A percentile compares a stretch with the other conserved stretches of the same genome.
These are phyloP conservation scores for Zasmidium cellare DNA, from an alignment of 2,329 filamentous ascomycete genomes.

Conservation along the genomic window DNA sequence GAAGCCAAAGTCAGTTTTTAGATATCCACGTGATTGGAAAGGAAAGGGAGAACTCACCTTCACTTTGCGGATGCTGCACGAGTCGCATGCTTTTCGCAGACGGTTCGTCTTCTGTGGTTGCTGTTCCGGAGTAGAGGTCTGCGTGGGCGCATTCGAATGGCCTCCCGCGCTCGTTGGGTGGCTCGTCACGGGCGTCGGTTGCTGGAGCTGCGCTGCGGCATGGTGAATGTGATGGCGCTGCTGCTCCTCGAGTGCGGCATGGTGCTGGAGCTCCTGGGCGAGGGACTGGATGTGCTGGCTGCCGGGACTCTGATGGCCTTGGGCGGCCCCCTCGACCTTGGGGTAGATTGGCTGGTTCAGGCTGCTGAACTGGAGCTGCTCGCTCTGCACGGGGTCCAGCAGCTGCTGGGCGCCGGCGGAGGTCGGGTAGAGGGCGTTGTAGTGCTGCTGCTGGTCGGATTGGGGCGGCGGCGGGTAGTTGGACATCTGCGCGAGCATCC, in stretches of 20 bases:
- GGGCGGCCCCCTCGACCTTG: constrained; percentile 33
- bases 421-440: constrained; percentile 35
- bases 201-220: constrained; percentile 30
- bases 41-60: constrained; percentile 30
- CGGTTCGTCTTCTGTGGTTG: constrained; percentile 37
- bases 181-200: constrained; percentile 25
- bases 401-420: constrained; percentile 32
- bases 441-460: constrained; percentile 37
- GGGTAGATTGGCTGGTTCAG: constrained; percentile 37
- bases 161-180: constrained; percentile 25
- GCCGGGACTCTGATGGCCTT: constrained; percentile 24
- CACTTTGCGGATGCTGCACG: constrained; percentile 41
- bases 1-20: constrained; percentile 8
- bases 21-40: not conserved
- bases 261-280: constrained; percentile 32
- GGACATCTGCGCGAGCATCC: constrained; percentile 39
- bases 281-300: constrained; percentile 35
- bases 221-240: constrained; percentile 33
- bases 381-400: constrained; percentile 34
- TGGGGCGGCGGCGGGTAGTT: constrained; percentile 34
- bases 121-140: constrained; percentile 25
- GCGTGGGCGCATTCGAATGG: constrained; percentile 23
- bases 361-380: constrained; percentile 35
- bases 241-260: constrained; percentile 28
- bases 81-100: constrained; percentile 42